Conservation (phyloP, 176 grass and related monocot species). For the Oryza meridionalis region DNA sequence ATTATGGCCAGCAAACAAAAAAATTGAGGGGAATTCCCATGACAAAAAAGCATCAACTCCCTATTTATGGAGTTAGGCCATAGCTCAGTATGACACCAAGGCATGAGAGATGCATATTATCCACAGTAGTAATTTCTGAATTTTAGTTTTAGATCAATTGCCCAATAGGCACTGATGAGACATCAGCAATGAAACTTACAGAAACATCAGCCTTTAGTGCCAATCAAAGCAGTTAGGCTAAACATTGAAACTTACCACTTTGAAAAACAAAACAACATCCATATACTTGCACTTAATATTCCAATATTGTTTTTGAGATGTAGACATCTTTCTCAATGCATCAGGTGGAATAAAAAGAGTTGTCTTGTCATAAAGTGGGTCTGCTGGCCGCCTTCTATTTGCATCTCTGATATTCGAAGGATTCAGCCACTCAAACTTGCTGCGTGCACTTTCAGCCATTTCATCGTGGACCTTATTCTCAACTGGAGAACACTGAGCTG, state of each 20-base stretch:
- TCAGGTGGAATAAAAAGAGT: constrained; percentile 89
- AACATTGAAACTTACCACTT: constrained; percentile 70
- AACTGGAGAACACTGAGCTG: constrained; percentile 30
- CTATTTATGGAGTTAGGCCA: constrained; percentile 27
- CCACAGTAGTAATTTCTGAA: constrained; percentile 10
- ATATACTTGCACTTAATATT: constrained; percentile 89
- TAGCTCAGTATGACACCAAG: constrained; percentile 26
- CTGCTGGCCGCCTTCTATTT: constrained; percentile 63
- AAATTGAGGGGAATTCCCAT: not conserved
- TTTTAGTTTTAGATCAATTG: constrained; percentile 29
- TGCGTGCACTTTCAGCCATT: constrained; percentile 52
- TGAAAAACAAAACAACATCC: constrained; percentile 96
- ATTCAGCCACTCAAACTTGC: constrained; percentile 97
- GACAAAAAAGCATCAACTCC: constrained; percentile 14
- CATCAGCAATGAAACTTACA: constrained; percentile 47
- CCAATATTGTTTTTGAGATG: constrained; percentile 98
- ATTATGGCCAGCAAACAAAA: constrained; percentile 23
- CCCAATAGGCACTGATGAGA: not conserved
- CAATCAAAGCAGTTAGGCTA: not conserved
- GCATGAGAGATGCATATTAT: constrained; percentile 28
- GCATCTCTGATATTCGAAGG: constrained; percentile 72
- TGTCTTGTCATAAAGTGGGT: constrained; percentile 85
- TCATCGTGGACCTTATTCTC: constrained; percentile 40
- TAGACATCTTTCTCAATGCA: constrained; percentile 86
- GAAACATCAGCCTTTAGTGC: not conserved